Conservation (phyloP, 1,139 yeast species). For the Schwanniomyces etchellsii region DNA sequence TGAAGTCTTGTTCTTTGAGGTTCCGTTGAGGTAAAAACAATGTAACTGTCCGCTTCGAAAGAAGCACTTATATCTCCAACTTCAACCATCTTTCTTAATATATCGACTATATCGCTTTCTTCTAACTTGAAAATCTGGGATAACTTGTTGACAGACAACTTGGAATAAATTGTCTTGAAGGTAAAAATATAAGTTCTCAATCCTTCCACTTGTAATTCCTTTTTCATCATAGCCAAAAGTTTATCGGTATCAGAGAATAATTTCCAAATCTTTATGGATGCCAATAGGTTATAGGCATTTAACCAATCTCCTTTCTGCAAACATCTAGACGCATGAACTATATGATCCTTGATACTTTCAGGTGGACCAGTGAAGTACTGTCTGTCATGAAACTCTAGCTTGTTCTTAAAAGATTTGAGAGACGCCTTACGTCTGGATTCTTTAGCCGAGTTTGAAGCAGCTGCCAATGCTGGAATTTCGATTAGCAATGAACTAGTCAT, state of each 20-base stretch:
- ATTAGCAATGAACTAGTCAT: slow-evolving; percentile 85
- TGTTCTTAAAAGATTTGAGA: slow-evolving; percentile 83
- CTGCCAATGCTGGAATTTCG: slow-evolving; percentile 81
- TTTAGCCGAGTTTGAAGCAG: slow-evolving; percentile 36
- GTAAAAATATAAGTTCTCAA: slow-evolving; percentile 85
- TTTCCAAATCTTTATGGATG: slow-evolving; percentile 83
- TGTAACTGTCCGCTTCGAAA: slow-evolving; percentile 54
- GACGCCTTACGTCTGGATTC: slow-evolving; percentile 60
- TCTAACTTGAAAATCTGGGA: slow-evolving; percentile 63
- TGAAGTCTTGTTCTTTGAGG: slow-evolving; percentile 83
- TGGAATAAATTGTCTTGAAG: slow-evolving; percentile 70
- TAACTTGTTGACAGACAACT: slow-evolving; percentile 66
- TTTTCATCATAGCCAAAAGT: slow-evolving; percentile 64
- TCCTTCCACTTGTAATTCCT: slow-evolving; percentile 83
- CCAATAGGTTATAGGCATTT: slow-evolving; percentile 64
- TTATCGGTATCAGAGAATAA: slow-evolving; percentile 66
- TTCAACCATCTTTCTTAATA: slow-evolving; percentile 71
- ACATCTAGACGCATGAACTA: slow-evolving; percentile 88
- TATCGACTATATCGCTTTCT: slow-evolving; percentile 49
- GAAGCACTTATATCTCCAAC: slow-evolving; percentile 65
- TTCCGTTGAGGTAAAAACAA: slow-evolving; percentile 61
- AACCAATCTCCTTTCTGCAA: slow-evolving; percentile 91
- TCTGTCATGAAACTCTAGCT: slow-evolving; percentile 89
- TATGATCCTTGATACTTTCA: slow-evolving; percentile 90
- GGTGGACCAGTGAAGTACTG: slow-evolving; percentile 98